Base-by-base conservation (phyloP, 2,329 filamentous ascomycete genomes). In the Trichoderma atrobrunneum region DNA sequence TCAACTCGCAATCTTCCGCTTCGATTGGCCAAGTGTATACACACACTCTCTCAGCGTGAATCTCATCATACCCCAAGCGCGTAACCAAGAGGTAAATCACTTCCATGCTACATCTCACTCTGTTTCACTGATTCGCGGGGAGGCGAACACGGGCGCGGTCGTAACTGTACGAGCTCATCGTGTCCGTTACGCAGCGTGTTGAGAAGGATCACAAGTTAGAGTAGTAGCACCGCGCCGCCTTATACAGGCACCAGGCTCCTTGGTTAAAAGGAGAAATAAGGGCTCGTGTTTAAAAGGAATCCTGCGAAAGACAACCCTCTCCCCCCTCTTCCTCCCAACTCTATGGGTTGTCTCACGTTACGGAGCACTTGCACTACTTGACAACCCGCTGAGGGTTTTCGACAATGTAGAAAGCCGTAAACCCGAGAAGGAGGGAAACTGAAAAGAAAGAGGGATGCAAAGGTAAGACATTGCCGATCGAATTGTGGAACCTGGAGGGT, bases 381-480 rank as follows among this genome's bases (percentile, higher is more conserved):
- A 18, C 28, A 18, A 21, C 7, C n/a, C n/a, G 32, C 34, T 26
- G 48, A 60, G 39, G 8, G 18, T 28, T 60, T 10, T 32, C 10
- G 16, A 34, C 11, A 68, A n/a, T 26, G 36, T 10, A 12, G 14
- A 32, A 24, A 32, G 26, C 48, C 34, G 39, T 36, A 8, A 51
- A 7, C 48, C 10, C 24, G 60, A 39, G 60, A 62, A 32, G 21
- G 14, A 18, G 34, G 28, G 26, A 39, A 28, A 18, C 11, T n/a
- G 63, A 28, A 24, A 28, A 56, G 10, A 11, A 30, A 24, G 21
- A 24, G 34, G 39, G 51, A 60, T 48, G 32, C n/a, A 12, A 14
- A 24, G 8, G 24, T 26, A 43, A 64, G 68, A 70, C 68, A 70
- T 64, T 63, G 59, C 36, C 32, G 43, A 63, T 56, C 48, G 54